Evolutionary conservation across 306 rosid genomes (phyloP).

Genomic region (Cucumis cinereus): DNA sequence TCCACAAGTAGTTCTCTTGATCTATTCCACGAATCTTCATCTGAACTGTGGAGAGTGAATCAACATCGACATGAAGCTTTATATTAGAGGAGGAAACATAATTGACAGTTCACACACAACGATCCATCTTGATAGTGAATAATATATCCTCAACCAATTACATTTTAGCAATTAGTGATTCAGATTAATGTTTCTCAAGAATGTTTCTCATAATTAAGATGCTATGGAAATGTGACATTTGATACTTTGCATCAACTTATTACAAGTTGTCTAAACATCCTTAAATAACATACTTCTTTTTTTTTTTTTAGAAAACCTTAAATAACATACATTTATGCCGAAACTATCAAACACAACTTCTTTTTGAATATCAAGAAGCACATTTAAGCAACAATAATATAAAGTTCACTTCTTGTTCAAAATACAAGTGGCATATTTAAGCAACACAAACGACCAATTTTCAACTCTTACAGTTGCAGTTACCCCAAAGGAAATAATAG

Average conservation of each 20-base stretch:
- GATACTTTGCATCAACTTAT: background rate
- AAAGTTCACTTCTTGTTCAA: background rate
- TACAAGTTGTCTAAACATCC: background rate
- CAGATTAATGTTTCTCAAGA: background rate
- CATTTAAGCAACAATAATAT: background rate
- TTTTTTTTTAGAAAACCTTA: background rate
- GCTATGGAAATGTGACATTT: background rate
- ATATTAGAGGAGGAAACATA: background rate
- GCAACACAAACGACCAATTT: background rate
- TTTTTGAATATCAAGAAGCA: background rate
- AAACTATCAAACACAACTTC: background rate
- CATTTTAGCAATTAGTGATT: background rate
- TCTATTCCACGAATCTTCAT: conserved; percentile 73
- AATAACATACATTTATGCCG: background rate
- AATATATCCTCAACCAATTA: background rate
- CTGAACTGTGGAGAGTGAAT: conserved; percentile 52
- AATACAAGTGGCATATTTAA: background rate
- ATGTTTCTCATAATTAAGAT: background rate
- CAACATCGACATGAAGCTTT: conserved; percentile 6
- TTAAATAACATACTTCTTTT: background rate
- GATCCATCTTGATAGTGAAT: background rate
- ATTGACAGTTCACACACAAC: background rate
- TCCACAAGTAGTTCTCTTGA: conserved; percentile 62
- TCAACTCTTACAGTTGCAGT: background rate
- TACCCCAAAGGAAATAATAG: background rate